Percentiles rank a stretch among this genome's conserved stretches.
Conservation (phyloP, 2,329 filamentous ascomycete genomes). For the Xylariaceae sp. region DNA sequence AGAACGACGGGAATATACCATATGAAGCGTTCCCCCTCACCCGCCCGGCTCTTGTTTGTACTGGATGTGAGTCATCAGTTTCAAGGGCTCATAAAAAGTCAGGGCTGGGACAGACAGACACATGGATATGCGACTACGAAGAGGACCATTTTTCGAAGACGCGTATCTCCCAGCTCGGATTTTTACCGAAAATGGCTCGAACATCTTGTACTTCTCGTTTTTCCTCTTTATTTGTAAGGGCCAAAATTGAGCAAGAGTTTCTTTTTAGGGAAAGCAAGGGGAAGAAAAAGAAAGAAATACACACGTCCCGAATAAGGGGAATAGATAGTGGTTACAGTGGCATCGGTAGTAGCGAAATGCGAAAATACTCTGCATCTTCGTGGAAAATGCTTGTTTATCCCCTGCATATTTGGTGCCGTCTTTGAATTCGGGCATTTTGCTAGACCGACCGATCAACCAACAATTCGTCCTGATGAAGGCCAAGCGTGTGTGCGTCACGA, state of each 20-base stretch:
- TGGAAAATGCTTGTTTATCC: not conserved
- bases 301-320: not conserved
- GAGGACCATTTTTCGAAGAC: not conserved
- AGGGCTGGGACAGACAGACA: not conserved
- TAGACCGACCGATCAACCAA: no score
- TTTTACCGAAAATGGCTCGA: not conserved
- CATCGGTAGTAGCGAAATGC: conserved; percentile 6
- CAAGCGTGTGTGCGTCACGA: not conserved
- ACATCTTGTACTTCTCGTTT: conserved; percentile 13
- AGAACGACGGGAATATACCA: not conserved
- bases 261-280: not conserved
- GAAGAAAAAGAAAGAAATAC: not conserved
- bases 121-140: not conserved
- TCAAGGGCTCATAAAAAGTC: not conserved
- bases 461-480: no score
- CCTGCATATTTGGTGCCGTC: not conserved
- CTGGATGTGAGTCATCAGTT: not conserved
- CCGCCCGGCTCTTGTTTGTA: not conserved
- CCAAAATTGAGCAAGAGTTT: conserved; percentile 3
- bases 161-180: not conserved
- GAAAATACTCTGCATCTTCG: not conserved
- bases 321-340: conserved; percentile 15
- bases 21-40: not conserved
- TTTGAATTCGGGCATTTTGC: no score
- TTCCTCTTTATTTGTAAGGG: conserved; percentile 17